These are phyloP conservation scores for Aciculoconidium aculeatum DNA, from an alignment of 805 yeast species.

Conservation along the genomic window DNA sequence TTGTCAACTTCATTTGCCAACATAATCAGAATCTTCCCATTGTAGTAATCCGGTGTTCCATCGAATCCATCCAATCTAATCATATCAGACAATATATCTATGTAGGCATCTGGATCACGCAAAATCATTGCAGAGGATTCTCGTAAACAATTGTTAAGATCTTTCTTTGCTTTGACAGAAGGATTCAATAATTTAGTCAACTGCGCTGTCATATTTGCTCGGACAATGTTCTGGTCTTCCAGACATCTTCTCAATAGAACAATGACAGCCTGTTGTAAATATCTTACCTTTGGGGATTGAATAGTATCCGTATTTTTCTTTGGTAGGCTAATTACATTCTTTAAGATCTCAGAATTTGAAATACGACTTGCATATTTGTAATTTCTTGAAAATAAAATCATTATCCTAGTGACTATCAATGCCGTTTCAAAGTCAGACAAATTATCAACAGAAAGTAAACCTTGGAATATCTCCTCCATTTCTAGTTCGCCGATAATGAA, in stretches of 20 bases:
- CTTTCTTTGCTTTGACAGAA: slow-evolving; percentile 5
- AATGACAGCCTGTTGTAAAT: slow-evolving; percentile 28
- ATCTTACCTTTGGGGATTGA: slow-evolving; percentile 6
- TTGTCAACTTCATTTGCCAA: too few species aligned
- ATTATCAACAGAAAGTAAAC: too few species aligned
- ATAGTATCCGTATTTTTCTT: slow-evolving; percentile 8
- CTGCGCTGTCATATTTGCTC: slow-evolving; percentile 5
- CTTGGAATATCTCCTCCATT: too few species aligned
- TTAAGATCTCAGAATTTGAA: slow-evolving; percentile 42
- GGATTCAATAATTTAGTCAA: slow-evolving; percentile 6
- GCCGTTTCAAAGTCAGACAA: too few species aligned
- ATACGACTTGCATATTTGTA: slow-evolving; percentile 36
- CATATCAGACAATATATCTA: slow-evolving; percentile 37
- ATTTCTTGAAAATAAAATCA: slow-evolving; percentile 48
- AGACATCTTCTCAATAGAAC: slow-evolving; percentile 62
- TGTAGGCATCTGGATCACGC: slow-evolving; percentile 44
- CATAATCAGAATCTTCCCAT: slow-evolving; percentile 8
- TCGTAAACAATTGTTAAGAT: slow-evolving; percentile 38
- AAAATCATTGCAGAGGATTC: slow-evolving; percentile 46
- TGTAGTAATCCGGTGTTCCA: slow-evolving; percentile 15
- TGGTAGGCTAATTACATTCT: slow-evolving; percentile 41
- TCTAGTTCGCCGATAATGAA: too few species aligned
- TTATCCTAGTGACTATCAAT: too few species aligned
- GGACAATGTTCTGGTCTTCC: slow-evolving; percentile 32
- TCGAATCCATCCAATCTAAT: slow-evolving; percentile 42